Percentiles rank a stretch among this genome's conserved stretches.
These are phyloP conservation scores for Ocimum tenuiflorum DNA, from an alignment of 257 asterid genomes.

Conservation along the genomic window DNA sequence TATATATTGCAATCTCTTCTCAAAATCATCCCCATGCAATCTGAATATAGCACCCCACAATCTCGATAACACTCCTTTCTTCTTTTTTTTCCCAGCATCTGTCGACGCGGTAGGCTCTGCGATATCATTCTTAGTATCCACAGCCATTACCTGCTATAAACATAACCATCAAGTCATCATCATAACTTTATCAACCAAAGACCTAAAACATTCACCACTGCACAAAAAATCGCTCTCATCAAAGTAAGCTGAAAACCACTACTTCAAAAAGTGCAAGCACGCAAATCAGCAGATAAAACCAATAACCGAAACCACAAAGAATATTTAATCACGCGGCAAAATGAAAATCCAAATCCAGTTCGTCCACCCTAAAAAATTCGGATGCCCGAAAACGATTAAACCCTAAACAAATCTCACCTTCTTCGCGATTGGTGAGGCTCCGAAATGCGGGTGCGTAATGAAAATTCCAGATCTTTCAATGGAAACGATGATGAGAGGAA, in stretches of 20 bases:
- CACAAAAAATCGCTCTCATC: background rate
- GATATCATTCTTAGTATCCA: constrained; percentile 41
- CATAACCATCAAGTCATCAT: background rate
- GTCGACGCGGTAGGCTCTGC: constrained; percentile 35
- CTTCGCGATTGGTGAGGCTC: background rate
- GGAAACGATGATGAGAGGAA: background rate
- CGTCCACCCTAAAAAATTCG: too few species aligned
- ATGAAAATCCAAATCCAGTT: background rate
- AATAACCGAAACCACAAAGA: background rate
- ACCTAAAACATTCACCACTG: background rate
- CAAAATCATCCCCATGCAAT: constrained; percentile 64
- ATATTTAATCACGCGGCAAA: background rate
- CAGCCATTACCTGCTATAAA: constrained; percentile 49
- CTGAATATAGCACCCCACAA: constrained; percentile 64
- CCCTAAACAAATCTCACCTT: too few species aligned
- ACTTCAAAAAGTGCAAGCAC: background rate
- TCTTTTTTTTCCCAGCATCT: constrained; percentile 47
- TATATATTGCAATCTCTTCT: constrained; percentile 79
- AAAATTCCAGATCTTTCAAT: constrained; percentile 7
- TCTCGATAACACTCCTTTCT: constrained; percentile 64
- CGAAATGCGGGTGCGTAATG: constrained; percentile 1
- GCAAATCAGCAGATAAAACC: background rate
- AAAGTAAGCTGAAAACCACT: background rate
- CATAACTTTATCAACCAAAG: background rate
- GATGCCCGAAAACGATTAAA: too few species aligned